phyloP scores from a whole-genome alignment of 345 rosid genomes.

The Clarkia xantiana region DNA sequence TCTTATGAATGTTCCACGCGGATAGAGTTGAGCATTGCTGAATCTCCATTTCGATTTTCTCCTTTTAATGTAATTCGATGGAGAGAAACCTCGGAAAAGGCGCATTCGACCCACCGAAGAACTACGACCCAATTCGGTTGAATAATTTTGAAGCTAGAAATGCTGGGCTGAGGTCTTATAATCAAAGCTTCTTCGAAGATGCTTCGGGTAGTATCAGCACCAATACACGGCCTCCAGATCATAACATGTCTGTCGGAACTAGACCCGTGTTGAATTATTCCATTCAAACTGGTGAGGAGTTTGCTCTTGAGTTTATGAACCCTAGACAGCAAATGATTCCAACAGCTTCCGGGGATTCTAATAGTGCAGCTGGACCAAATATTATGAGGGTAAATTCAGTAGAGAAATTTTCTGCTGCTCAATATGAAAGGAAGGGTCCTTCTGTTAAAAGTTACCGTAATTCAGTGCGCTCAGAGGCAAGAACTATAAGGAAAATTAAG shows the following conservation, averaged over 20 bases:
- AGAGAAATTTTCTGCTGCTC: conserved; percentile 28
- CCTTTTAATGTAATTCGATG: conserved; percentile 15
- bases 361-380: conserved; percentile 31
- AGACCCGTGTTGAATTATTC: conserved; percentile 57
- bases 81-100: conserved; percentile 32
- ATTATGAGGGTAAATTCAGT: conserved; percentile 20
- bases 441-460: conserved; percentile 23
- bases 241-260: conserved; percentile 25
- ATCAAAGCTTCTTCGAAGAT: conserved; percentile 35
- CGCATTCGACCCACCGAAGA: conserved; percentile 28
- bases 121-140: conserved; percentile 25
- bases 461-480: conserved; percentile 25
- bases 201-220: conserved; percentile 38
- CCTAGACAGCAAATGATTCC: conserved; percentile 34
- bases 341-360: conserved; percentile 27
- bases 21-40: neutral
- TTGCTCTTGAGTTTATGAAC: conserved; percentile 57
- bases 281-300: conserved; percentile 73
- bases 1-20: neutral
- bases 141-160: conserved; percentile 24
- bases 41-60: conserved; percentile 1
- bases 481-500: conserved; percentile 27
- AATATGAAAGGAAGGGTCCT: conserved; percentile 23
- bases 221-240: conserved; percentile 36
- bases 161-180: conserved; percentile 30